phyloP scores from a whole-genome alignment of 495 filamentous ascomycete genomes.

The Aspergillus bridgeri region DNA sequence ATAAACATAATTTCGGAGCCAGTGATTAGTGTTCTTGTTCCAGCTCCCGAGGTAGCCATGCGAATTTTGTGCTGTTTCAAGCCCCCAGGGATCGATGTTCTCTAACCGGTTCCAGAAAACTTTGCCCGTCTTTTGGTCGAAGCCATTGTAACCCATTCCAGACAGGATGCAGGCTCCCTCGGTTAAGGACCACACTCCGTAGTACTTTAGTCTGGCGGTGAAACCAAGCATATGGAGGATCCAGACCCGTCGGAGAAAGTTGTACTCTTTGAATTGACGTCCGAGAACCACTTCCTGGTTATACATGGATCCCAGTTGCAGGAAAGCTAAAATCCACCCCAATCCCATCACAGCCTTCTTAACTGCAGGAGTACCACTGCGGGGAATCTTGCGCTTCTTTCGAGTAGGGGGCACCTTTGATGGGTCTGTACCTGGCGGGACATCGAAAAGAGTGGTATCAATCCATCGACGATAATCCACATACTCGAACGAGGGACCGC shows the following conservation, averaged over 20 bases:
- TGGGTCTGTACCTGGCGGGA: conserved; percentile 73
- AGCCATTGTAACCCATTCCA: conserved; percentile 90
- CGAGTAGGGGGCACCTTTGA: conserved; percentile 77
- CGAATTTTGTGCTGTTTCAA: conserved; percentile 88
- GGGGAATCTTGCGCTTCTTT: conserved; percentile 91
- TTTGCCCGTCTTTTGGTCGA: conserved; percentile 76
- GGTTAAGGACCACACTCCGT: conserved; percentile 89
- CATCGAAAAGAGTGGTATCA: conserved; percentile 88
- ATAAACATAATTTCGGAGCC: conserved; percentile 95
- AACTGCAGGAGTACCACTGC: conserved; percentile 81
- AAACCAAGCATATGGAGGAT: conserved; percentile 79
- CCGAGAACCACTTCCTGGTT: conserved; percentile 56
- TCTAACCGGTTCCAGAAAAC: conserved; percentile 85
- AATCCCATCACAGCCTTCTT: conserved; percentile 70
- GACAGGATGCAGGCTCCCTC: conserved; percentile 94
- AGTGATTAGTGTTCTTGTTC: conserved; percentile 99
- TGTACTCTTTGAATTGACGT: conserved; percentile 59
- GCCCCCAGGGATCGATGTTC: conserved; percentile 77
- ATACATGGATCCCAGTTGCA: conserved; percentile 70
- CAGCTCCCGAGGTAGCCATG: conserved; percentile 83
- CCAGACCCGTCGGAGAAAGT: conserved; percentile 68
- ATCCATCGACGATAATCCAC: conserved; percentile 90
- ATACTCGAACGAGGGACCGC: conserved; percentile 89
- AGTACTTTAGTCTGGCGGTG: conserved; percentile 83
- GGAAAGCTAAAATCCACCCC: conserved; percentile 73